phyloP scores from a whole-genome alignment of 805 yeast genomes.

The Zygoascus bituminiphila region DNA sequence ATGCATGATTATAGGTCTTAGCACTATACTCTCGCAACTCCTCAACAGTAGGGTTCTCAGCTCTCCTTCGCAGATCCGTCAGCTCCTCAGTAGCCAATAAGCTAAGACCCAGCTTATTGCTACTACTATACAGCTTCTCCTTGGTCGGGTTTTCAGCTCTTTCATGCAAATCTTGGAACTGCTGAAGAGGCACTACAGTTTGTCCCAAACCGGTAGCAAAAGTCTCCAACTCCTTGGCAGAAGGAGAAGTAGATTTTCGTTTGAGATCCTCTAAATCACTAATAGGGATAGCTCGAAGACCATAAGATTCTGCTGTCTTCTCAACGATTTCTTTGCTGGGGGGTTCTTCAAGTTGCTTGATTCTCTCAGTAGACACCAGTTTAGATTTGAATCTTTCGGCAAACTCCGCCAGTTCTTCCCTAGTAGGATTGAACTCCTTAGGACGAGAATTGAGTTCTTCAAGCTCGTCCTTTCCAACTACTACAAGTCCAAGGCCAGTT shows the following conservation, averaged over 20 bases:
- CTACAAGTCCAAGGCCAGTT: constrained; percentile 13
- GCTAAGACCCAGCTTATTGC: constrained; percentile 11
- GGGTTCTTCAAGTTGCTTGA: background rate
- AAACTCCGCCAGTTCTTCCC: constrained; percentile 17
- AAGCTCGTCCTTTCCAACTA: constrained; percentile 12
- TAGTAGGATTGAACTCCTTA: constrained; percentile 15
- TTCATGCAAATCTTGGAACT: constrained; percentile 25
- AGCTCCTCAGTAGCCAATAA: constrained; percentile 11
- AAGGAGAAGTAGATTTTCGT: constrained; percentile 15
- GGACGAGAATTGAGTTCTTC: constrained; percentile 15
- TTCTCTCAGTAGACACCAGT: background rate
- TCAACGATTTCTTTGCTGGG: constrained; percentile 14
- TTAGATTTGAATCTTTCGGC: constrained; percentile 2
- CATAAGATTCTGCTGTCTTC: constrained; percentile 14
- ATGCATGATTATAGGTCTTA: constrained; percentile 10
- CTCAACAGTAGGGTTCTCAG: constrained; percentile 16
- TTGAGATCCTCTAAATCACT: constrained; percentile 24
- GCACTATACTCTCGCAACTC: constrained; percentile 15
- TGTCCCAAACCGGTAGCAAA: constrained; percentile 30
- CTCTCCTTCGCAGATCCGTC: constrained; percentile 14
- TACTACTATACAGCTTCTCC: constrained; percentile 12
- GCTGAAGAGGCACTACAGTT: constrained; percentile 28
- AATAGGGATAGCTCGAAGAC: constrained; percentile 14
- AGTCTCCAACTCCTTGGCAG: constrained; percentile 20
- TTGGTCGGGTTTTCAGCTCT: constrained; percentile 15